Evolutionary conservation across 345 rosid species (phyloP).

Genomic region (Heritiera fomes): DNA sequence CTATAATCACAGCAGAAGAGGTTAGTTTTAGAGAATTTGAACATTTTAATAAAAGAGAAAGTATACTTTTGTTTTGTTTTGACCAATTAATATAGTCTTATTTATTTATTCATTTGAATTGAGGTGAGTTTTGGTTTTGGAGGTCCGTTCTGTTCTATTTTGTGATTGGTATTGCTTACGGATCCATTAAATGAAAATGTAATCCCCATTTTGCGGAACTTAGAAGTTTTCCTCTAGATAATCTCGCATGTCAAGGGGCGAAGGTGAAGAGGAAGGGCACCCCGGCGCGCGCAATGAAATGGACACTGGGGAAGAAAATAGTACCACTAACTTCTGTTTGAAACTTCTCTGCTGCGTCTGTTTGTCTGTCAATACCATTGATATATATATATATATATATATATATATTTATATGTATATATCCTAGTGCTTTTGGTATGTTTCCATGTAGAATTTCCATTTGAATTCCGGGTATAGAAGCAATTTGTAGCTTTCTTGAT

Average conservation of each 20-base stretch:
- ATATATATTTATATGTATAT: not conserved
- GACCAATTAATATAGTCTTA: not conserved
- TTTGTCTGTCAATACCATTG: not conserved
- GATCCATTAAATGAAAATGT: slow-evolving; percentile 56
- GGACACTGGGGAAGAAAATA: slow-evolving; percentile 35
- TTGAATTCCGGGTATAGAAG: slow-evolving; percentile 63
- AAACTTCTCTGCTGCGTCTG: not conserved
- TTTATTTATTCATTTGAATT: slow-evolving; percentile 9
- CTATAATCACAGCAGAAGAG: slow-evolving; percentile 61
- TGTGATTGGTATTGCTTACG: slow-evolving; percentile 46
- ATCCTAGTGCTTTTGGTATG: not conserved
- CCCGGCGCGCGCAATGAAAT: slow-evolving; percentile 31
- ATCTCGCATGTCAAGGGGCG: slow-evolving; percentile 34
- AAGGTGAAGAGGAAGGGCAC: slow-evolving; percentile 45
- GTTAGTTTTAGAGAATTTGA: slow-evolving; percentile 23
- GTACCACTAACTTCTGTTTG: slow-evolving; percentile 12
- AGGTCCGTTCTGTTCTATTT: slow-evolving; percentile 2
- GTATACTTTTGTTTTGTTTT: not conserved
- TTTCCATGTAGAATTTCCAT: slow-evolving; percentile 49
- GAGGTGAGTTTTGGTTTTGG: not conserved
- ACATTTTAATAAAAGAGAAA: not conserved
- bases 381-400: not conserved
- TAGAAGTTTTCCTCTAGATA: slow-evolving; percentile 38
- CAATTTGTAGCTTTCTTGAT: slow-evolving; percentile 64
- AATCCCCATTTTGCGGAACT: slow-evolving; percentile 54